Evolutionary conservation across 2,329 filamentous ascomycete species (phyloP).

Genomic region (Coleophoma cylindrospora): DNA sequence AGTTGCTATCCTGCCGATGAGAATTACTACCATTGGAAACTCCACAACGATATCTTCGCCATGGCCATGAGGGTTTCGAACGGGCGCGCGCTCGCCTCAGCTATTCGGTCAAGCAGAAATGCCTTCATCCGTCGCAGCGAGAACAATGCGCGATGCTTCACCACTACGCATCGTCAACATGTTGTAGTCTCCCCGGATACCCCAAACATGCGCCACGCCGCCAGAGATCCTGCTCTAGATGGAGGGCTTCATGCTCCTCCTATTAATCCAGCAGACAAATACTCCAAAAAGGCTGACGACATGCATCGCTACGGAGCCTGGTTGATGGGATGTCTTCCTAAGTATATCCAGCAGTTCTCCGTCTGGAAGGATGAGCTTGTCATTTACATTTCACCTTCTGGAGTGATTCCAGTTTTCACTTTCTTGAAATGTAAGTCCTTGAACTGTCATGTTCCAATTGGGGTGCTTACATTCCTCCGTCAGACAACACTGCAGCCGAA

Average conservation of each 20-base stretch:
- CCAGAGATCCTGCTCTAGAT: conserved; percentile 33
- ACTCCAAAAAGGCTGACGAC: conserved; percentile 77
- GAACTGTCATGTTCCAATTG: background rate
- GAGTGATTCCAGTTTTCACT: conserved; percentile 83
- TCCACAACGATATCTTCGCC: conserved; percentile 28
- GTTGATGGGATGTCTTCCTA: conserved; percentile 92
- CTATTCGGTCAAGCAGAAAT: conserved; percentile 46
- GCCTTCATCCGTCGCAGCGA: conserved; percentile 16
- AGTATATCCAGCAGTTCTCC: conserved; percentile 98
- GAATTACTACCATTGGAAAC: conserved; percentile 24
- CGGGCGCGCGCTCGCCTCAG: conserved; percentile 50
- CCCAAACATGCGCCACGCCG: conserved; percentile 63
- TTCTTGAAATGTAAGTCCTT: conserved; percentile 70
- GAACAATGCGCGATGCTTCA: conserved; percentile 25
- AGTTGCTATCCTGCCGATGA: background rate
- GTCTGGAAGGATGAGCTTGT: conserved; percentile 99
- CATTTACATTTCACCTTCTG: conserved; percentile 84
- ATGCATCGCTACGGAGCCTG: conserved; percentile 95
- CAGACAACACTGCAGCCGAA: conserved; percentile 93
- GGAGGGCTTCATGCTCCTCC: conserved; percentile 71
- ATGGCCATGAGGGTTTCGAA: conserved; percentile 59
- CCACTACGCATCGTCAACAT: conserved; percentile 28
- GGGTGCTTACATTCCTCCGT: conserved; percentile 7
- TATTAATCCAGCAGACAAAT: conserved; percentile 91
- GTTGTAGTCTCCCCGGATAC: conserved; percentile 46